These are phyloP conservation scores for Aegilops bicornis DNA, from an alignment of 176 grass and related monocot species.

Conservation along the genomic window DNA sequence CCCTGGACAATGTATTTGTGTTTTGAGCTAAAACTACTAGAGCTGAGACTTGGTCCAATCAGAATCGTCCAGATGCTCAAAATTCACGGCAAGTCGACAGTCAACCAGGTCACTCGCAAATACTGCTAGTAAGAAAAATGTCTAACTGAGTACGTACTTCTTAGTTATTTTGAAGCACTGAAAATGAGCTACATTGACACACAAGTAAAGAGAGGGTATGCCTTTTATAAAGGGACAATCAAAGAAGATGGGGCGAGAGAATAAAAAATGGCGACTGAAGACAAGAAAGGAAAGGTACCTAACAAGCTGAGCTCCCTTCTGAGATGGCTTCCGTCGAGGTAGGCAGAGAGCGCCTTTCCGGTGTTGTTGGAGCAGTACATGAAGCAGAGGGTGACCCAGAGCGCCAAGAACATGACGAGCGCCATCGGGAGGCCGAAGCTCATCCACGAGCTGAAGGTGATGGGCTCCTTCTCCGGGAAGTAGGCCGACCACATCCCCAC, in stretches of 20 bases:
- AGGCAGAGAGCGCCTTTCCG: constrained; percentile 53
- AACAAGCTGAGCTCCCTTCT: constrained; percentile 73
- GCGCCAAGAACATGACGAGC: constrained; percentile 53
- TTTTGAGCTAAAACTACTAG: background rate
- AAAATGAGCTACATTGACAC: too few species aligned
- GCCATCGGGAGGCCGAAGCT: constrained; percentile 79
- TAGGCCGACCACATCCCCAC: constrained; percentile 81
- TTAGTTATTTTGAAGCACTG: too few species aligned
- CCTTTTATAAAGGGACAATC: too few species aligned
- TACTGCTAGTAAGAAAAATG: too few species aligned
- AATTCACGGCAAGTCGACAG: too few species aligned
- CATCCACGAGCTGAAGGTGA: constrained; percentile 82
- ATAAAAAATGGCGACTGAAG: background rate
- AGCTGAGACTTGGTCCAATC: background rate
- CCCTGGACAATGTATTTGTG: background rate
- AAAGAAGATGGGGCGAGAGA: too few species aligned
- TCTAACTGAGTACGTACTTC: too few species aligned
- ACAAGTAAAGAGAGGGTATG: too few species aligned
- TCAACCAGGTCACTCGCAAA: too few species aligned
- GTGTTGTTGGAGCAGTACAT: constrained; percentile 77
- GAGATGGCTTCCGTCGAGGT: constrained; percentile 77
- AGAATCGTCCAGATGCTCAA: background rate
- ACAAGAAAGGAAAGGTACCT: constrained; percentile 30
- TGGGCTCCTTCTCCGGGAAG: constrained; percentile 45
- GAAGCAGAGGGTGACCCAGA: constrained; percentile 64